Conservation (phyloP, 2,329 filamentous ascomycete genomes). For the Trichoderma guizhouense region DNA sequence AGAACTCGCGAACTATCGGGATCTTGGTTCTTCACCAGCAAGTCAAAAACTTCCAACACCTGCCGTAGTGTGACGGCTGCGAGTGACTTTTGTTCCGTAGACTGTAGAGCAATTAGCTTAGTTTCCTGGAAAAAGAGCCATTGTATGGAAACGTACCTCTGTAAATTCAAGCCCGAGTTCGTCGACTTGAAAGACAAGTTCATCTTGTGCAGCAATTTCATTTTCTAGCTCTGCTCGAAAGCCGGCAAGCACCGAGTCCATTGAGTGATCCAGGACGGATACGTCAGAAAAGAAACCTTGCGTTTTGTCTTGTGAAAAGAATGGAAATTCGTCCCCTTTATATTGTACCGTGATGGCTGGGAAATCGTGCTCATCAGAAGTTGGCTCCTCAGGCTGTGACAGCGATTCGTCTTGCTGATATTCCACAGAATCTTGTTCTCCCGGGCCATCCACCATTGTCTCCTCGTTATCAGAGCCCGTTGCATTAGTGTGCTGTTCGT, state of each 20-base stretch:
- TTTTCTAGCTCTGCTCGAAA: conserved; percentile 45
- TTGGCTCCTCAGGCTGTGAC: conserved; percentile 2
- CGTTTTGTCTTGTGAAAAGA: conserved; percentile 33
- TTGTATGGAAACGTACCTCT: conserved; percentile 38
- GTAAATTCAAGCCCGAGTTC: conserved; percentile 52
- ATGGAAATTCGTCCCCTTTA: conserved; percentile 42
- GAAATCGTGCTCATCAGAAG: conserved; percentile 24
- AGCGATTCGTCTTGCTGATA: conserved; percentile 15
- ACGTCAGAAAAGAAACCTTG: conserved; percentile 45
- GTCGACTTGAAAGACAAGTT: conserved; percentile 50
- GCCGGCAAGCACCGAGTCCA: conserved; percentile 43
- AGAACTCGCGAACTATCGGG: conserved; percentile 37
- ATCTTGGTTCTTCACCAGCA: conserved; percentile 44
- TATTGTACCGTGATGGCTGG: conserved; percentile 42
- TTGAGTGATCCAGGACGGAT: conserved; percentile 41
- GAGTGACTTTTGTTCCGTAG: conserved; percentile 34
- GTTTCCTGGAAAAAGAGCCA: not conserved
- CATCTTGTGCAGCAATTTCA: conserved; percentile 45
- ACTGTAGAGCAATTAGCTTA: conserved; percentile 32
- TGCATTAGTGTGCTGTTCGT: conserved; percentile 29
- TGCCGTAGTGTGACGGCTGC: conserved; percentile 39
- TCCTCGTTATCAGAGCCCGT: conserved; percentile 36
- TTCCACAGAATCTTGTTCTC: conserved; percentile 18
- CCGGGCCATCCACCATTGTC: conserved; percentile 19
- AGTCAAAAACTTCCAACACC: conserved; percentile 42